Evolutionary conservation across 2,329 filamentous ascomycete genomes (phyloP).

Genomic region (Fusarium zealandicum): DNA sequence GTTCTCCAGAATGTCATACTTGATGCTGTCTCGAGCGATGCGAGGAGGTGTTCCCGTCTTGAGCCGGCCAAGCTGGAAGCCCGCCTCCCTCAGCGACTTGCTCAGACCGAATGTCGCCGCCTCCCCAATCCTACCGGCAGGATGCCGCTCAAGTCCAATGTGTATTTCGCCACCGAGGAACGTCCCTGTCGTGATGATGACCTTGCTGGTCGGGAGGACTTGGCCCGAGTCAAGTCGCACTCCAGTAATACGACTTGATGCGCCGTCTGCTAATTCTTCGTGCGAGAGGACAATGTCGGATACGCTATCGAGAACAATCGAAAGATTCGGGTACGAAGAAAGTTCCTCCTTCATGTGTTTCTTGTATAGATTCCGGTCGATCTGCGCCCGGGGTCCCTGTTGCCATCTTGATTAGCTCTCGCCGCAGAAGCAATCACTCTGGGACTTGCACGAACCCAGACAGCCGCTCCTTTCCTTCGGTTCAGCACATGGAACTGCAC

Average conservation of each 20-base stretch:
- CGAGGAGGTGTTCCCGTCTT: constrained; percentile 97
- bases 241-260: constrained; percentile 78
- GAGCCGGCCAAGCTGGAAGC: constrained; percentile 85
- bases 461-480: constrained; percentile 86
- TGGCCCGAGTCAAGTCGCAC: constrained; percentile 88
- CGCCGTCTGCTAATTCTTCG: constrained; percentile 47
- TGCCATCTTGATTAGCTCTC: constrained; percentile 1
- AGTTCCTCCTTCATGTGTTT: constrained; percentile 91
- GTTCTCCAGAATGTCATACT: constrained; percentile 73
- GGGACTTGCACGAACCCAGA: constrained; percentile 68
- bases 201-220: constrained; percentile 77
- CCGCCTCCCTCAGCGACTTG: constrained; percentile 86
- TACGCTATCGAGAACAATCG: constrained; percentile 84
- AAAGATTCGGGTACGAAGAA: constrained; percentile 76
- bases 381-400: constrained; percentile 88
- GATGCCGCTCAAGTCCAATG: constrained; percentile 83
- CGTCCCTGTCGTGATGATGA: constrained; percentile 95
- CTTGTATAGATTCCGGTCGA: constrained; percentile 89
- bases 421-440: neutral
- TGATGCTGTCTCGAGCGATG: constrained; percentile 80
- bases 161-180: constrained; percentile 97
- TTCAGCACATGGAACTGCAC: constrained; percentile 95
- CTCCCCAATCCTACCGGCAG: constrained; percentile 92
- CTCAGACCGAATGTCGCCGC: constrained; percentile 91
- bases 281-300: constrained; percentile 81